Conservation (phyloP, 208 protist genomes). For the Leishmania aethiopica region DNA sequence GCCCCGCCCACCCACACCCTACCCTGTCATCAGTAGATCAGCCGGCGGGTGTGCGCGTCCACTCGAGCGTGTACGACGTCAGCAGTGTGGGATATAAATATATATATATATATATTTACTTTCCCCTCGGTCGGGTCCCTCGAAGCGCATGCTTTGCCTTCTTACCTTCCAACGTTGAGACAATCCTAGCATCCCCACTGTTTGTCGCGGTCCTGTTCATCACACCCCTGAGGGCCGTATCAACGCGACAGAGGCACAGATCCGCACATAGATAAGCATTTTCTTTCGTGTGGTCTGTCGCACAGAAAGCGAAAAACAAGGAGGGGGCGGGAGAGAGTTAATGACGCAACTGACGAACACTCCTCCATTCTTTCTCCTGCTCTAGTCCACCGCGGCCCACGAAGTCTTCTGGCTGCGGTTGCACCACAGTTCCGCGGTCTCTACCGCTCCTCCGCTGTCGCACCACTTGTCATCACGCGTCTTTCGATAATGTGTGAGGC, state of each 20-base stretch:
- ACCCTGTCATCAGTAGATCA: background rate
- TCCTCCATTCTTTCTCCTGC: background rate
- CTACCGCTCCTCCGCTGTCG: background rate
- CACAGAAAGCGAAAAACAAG: background rate
- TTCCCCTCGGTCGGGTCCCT: background rate
- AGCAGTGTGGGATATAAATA: background rate
- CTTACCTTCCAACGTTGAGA: background rate
- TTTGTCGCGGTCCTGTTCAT: background rate
- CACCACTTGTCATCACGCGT: background rate
- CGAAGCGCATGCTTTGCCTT: background rate
- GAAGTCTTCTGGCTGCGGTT: background rate
- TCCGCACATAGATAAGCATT: background rate
- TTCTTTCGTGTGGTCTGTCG: background rate
- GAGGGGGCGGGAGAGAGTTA: background rate
- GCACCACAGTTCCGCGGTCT: background rate
- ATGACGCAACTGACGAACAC: background rate
- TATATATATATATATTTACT: background rate
- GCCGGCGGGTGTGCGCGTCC: background rate
- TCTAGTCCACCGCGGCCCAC: background rate
- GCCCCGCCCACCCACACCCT: background rate
- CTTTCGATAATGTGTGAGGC: background rate
- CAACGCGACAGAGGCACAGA: background rate
- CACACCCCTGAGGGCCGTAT: background rate
- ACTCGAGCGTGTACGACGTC: background rate
- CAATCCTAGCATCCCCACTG: background rate